These are phyloP conservation scores for Pyricularia sp. DNA, from an alignment of 2,329 filamentous ascomycete species.

Conservation along the genomic window DNA sequence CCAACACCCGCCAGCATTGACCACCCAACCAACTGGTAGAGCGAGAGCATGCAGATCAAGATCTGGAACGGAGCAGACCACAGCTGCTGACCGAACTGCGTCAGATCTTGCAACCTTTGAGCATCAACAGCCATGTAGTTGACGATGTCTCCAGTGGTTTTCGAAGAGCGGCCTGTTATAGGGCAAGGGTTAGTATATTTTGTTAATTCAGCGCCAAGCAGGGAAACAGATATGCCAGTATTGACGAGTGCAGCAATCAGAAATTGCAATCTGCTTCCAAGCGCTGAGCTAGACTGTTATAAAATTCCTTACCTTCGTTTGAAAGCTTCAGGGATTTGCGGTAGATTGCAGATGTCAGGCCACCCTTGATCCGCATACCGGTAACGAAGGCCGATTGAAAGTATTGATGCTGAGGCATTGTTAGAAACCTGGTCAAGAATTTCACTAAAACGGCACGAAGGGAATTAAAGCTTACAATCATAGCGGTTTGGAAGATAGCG, in stretches of 20 bases:
- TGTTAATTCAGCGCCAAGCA: background rate
- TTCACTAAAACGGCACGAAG: constrained; percentile 12
- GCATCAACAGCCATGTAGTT: constrained; percentile 99
- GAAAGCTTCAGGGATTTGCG: constrained; percentile 82
- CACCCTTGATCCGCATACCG: constrained; percentile 93
- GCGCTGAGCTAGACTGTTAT: background rate
- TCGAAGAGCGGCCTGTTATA: constrained; percentile 56
- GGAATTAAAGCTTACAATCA: constrained; percentile 37
- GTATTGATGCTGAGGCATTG: constrained; percentile 63
- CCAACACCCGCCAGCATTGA: constrained; percentile 94
- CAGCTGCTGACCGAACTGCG: constrained; percentile 89
- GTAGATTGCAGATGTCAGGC: constrained; percentile 85
- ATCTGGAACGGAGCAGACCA: constrained; percentile 99
- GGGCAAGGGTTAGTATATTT: background rate
- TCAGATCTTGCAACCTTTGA: constrained; percentile 86
- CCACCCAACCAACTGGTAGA: constrained; percentile 89
- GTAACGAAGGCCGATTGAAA: constrained; percentile 93
- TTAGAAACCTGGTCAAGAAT: constrained; percentile 13
- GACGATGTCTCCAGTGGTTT: constrained; percentile 95
- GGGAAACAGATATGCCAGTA: too few relatives aligned
- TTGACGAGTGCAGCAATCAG: background rate
- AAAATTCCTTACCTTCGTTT: constrained; percentile 54
- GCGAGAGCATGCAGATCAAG: constrained; percentile 83
- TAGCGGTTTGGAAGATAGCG: constrained; percentile 77
- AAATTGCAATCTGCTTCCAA: background rate